phyloP scores from a whole-genome alignment of 176 grass and related monocot genomes.

The Cenchrus fungigraminus region DNA sequence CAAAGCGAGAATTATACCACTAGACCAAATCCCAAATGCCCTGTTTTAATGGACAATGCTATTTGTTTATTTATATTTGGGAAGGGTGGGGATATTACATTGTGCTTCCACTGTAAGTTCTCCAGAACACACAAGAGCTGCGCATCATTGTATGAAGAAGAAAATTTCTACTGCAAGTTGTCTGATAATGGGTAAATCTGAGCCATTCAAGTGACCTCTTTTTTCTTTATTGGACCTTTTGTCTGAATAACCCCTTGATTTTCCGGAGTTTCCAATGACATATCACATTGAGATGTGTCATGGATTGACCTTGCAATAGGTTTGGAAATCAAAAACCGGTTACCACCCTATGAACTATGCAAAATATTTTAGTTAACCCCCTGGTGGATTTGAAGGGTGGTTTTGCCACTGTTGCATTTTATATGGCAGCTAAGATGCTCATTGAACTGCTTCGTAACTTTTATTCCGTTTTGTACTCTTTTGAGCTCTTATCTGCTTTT shows the following conservation, averaged over 20 bases:
- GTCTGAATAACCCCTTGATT: not conserved
- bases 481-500: not conserved
- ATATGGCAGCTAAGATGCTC: too few species aligned
- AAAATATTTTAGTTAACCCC: not conserved
- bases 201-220: conserved; percentile 6
- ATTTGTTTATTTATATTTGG: too few species aligned
- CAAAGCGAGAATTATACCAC: not conserved
- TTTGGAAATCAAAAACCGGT: not conserved
- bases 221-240: not conserved
- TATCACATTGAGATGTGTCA: not conserved
- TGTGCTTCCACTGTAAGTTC: not conserved
- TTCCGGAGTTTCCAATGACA: not conserved
- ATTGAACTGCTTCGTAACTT: not conserved
- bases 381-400: not conserved
- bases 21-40: too few species aligned
- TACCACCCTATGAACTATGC: not conserved
- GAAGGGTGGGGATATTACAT: too few species aligned
- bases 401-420: not conserved
- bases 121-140: too few species aligned
- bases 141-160: too few species aligned
- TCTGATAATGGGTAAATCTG: not conserved
- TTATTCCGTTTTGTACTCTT: not conserved
- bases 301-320: not conserved
- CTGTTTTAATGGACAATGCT: too few species aligned
- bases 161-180: not conserved